Evolutionary conservation across 176 grass and related monocot genomes (phyloP).

Genomic region (Juncus inflexus): DNA sequence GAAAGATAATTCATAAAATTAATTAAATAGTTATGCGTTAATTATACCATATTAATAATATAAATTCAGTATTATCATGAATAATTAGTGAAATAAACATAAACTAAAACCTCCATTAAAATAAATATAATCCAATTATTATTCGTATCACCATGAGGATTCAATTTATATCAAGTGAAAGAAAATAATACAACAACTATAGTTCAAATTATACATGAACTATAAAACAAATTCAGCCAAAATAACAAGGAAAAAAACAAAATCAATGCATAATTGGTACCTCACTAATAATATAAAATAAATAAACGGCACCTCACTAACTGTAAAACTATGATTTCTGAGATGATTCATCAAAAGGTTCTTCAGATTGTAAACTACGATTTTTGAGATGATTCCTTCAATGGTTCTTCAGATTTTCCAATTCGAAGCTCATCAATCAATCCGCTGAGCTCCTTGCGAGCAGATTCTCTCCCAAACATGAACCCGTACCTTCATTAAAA

Average conservation of each 20-base stretch:
- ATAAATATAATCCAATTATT: no score
- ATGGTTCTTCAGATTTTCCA: constrained; percentile 6
- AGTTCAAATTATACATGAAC: neutral
- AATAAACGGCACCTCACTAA: neutral
- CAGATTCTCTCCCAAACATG: constrained; percentile 99
- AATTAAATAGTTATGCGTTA: constrained; percentile 1
- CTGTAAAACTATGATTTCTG: constrained; percentile 35
- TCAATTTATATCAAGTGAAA: no score
- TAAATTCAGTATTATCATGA: no score
- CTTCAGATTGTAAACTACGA: constrained; percentile 21
- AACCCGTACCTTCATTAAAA: constrained; percentile 71
- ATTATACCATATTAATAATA: neutral
- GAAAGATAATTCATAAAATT: neutral
- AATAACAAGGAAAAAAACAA: neutral
- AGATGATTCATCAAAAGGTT: constrained; percentile 8
- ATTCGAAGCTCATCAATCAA: constrained; percentile 74
- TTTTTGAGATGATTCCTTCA: constrained; percentile 30
- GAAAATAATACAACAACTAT: neutral
- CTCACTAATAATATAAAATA: constrained; percentile 13
- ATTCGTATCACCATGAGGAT: no score
- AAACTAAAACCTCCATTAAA: no score
- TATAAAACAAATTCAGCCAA: neutral
- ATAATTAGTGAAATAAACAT: no score
- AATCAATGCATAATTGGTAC: constrained; percentile 13
- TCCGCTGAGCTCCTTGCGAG: constrained; percentile 77